A percentile compares a stretch with the other conserved stretches of the same genome.
phyloP scores from a whole-genome alignment of 2,329 filamentous ascomycete genomes.

The Zalaria obscura region DNA sequence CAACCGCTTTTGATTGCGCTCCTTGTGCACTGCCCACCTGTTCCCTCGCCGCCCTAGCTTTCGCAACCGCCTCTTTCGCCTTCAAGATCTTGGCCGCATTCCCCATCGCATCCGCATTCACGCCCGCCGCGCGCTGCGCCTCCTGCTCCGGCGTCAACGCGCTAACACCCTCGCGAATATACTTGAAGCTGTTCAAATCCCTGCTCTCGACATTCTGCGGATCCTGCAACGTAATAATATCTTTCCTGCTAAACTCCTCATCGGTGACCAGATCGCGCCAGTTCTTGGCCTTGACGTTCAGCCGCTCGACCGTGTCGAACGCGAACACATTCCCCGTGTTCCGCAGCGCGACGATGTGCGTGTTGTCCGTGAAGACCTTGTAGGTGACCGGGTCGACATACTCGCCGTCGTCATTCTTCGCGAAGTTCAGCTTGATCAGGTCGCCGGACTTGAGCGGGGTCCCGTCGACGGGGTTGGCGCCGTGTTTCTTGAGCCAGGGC shows the following conservation, averaged over 20 bases:
- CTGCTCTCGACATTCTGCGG: constrained; percentile 76
- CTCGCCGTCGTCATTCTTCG: constrained; percentile 81
- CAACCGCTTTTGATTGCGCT: constrained; percentile 27
- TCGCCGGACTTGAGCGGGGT: constrained; percentile 65
- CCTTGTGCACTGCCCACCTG: constrained; percentile 11
- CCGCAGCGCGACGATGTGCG: constrained; percentile 79
- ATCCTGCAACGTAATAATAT: constrained; percentile 93
- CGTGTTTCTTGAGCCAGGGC: constrained; percentile 86
- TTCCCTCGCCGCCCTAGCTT: constrained; percentile 60
- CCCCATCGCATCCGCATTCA: constrained; percentile 71
- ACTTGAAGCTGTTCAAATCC: constrained; percentile 79
- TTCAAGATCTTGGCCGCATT: constrained; percentile 71
- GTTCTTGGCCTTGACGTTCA: constrained; percentile 95
- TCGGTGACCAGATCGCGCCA: constrained; percentile 88
- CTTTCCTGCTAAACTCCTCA: constrained; percentile 69
- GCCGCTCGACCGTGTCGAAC: constrained; percentile 84
- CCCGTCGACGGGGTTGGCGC: constrained; percentile 82
- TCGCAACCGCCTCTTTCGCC: constrained; percentile 88
- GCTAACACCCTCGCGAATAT: constrained; percentile 63
- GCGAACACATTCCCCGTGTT: constrained; percentile 90
- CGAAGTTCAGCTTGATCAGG: constrained; percentile 79
- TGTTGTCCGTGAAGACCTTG: constrained; percentile 97
- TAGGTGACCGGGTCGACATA: constrained; percentile 94
- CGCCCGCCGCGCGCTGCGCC: constrained; percentile 43
- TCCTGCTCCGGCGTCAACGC: constrained; percentile 57